Conservation (phyloP, 352 stramenopile species). For the Pythium apleroticum region DNA sequence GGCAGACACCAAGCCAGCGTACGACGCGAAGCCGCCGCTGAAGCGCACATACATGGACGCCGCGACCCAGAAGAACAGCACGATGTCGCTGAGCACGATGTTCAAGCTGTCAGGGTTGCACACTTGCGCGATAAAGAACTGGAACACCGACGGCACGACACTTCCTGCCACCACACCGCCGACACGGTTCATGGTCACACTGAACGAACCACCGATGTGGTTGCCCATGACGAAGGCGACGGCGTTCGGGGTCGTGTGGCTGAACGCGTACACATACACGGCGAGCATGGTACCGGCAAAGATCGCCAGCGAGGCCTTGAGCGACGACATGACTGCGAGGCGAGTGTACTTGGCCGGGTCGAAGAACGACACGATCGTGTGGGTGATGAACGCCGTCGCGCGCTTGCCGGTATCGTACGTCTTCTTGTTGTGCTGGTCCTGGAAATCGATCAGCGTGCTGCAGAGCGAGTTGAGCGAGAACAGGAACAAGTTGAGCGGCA, state of each 20-base stretch:
- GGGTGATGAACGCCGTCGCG: slow-evolving; percentile 52
- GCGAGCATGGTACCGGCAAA: slow-evolving; percentile 63
- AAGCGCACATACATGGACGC: slow-evolving; percentile 77
- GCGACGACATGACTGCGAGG: slow-evolving; percentile 48
- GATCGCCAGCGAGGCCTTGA: slow-evolving; percentile 63
- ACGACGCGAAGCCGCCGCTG: slow-evolving; percentile 50
- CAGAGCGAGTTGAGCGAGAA: slow-evolving; percentile 77
- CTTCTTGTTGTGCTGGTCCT: slow-evolving; percentile 67
- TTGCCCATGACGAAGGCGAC: slow-evolving; percentile 72
- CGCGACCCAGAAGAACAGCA: slow-evolving; percentile 61
- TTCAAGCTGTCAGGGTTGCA: slow-evolving; percentile 39
- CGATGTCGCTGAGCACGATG: slow-evolving; percentile 59
- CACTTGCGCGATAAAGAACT: slow-evolving; percentile 71
- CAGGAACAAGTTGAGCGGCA: slow-evolving; percentile 79
- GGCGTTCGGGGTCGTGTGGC: slow-evolving; percentile 55
- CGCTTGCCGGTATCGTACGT: slow-evolving; percentile 60
- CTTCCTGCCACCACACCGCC: slow-evolving; percentile 64
- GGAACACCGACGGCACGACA: slow-evolving; percentile 68
- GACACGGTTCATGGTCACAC: slow-evolving; percentile 66
- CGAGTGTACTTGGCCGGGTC: slow-evolving; percentile 45
- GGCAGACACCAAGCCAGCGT: slow-evolving; percentile 64
- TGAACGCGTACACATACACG: slow-evolving; percentile 77
- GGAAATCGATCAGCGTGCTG: slow-evolving; percentile 63
- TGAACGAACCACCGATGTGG: slow-evolving; percentile 69
- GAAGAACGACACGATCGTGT: slow-evolving; percentile 38